phyloP scores from a whole-genome alignment of 2,329 filamentous ascomycete genomes.

The Drechslera avenae region DNA sequence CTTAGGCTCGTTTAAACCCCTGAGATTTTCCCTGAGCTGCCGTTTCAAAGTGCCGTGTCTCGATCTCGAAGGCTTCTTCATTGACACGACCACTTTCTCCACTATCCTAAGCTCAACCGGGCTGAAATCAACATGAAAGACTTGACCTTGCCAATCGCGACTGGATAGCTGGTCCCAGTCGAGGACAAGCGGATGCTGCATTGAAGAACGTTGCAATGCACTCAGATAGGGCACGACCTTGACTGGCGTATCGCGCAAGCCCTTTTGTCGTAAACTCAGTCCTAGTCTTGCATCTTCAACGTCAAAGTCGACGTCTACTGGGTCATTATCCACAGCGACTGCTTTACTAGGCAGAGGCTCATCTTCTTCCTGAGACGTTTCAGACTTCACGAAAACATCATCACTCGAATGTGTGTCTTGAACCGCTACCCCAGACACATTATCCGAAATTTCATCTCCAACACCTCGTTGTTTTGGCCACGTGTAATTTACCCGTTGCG shows the following conservation, averaged over 20 bases:
- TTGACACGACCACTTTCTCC: slow-evolving; percentile 17
- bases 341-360: slow-evolving; percentile 12
- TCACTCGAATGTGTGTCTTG: background rate
- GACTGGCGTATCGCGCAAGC: background rate
- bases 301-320: slow-evolving; percentile 26
- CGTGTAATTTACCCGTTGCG: slow-evolving; percentile 35
- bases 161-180: slow-evolving; percentile 34
- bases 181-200: slow-evolving; percentile 19
- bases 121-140: slow-evolving; percentile 44
- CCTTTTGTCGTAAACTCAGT: slow-evolving; percentile 4
- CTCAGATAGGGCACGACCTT: slow-evolving; percentile 37
- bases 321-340: slow-evolving; percentile 23
- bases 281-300: slow-evolving; percentile 29
- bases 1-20: slow-evolving; percentile 28
- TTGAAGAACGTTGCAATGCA: slow-evolving; percentile 21
- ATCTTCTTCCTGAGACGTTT: slow-evolving; percentile 21
- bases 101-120: slow-evolving; percentile 33
- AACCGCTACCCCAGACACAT: slow-evolving; percentile 7
- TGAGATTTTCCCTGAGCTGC: slow-evolving; percentile 30
- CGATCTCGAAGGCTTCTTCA: slow-evolving; percentile 4
- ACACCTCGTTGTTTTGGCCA: slow-evolving; percentile 25
- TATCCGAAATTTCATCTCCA: background rate
- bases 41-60: slow-evolving; percentile 24
- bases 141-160: slow-evolving; percentile 35
- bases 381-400: slow-evolving; percentile 6